phyloP scores from a whole-genome alignment of 2,329 filamentous ascomycete genomes.

The Lithohypha guttulata region DNA sequence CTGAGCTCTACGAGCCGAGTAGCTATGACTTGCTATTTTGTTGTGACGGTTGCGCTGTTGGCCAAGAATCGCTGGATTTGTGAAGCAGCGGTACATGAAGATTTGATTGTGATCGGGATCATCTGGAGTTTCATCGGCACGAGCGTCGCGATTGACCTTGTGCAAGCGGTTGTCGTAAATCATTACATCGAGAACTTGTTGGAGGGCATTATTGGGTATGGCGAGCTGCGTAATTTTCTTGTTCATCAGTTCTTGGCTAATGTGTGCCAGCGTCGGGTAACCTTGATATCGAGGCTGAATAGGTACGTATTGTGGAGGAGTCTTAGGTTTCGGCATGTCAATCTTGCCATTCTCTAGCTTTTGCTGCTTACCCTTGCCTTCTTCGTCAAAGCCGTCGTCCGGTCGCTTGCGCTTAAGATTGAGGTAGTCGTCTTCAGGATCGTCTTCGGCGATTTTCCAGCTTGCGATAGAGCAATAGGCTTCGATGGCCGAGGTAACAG shows the following conservation, averaged over 20 bases:
- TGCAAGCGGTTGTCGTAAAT: constrained; percentile 81
- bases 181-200: constrained; percentile 77
- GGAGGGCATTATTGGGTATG: constrained; percentile 57
- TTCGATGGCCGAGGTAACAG: constrained; percentile 50
- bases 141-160: constrained; percentile 17
- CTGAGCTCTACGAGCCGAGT: constrained; percentile 19
- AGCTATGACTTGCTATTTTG: not conserved
- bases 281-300: constrained; percentile 55
- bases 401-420: constrained; percentile 15
- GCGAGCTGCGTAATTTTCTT: constrained; percentile 54
- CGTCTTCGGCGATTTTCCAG: constrained; percentile 46
- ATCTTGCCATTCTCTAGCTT: constrained; percentile 8
- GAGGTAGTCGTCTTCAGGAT: constrained; percentile 17
- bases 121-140: constrained; percentile 14
- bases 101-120: constrained; percentile 11
- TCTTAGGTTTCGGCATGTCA: constrained; percentile 4
- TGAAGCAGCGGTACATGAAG: constrained; percentile 36
- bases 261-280: constrained; percentile 71
- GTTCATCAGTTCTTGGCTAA: constrained; percentile 62
- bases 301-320: constrained; percentile 32
- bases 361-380: constrained; percentile 16
- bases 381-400: constrained; percentile 17
- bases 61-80: constrained; percentile 29
- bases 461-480: constrained; percentile 61
- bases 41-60: constrained; percentile 21